Base-by-base conservation (phyloP, 2,329 filamentous ascomycete species). In the Drechslera avenae region DNA sequence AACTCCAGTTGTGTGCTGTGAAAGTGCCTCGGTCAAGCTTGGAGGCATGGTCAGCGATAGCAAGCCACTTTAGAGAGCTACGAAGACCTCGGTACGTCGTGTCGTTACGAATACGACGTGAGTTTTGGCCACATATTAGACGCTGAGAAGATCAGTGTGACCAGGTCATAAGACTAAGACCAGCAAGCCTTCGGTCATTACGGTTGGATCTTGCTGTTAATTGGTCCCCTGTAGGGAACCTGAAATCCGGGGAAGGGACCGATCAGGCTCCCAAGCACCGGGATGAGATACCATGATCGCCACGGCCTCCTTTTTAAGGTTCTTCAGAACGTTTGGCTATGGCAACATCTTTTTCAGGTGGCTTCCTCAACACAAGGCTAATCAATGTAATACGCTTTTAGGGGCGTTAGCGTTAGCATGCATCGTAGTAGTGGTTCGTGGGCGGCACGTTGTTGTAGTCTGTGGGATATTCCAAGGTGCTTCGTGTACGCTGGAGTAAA, bases 241-340 rank as follows among this genome's bases (percentile, higher is more conserved):
- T 19, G 37, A 9, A 41, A 33, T 33, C 39, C 31, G 32, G 42
- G 39, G 23, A 40, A 36, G 31, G n/a, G 28, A 39, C 23, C 47
- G 34, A 28, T 42, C 19, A n/a, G 39, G 39, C 33, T 54, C 34
- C 54, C 54, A 55, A 55, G 48, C 34, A 52, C 54, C 54, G 28
- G 54, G 54, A 46, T 47, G 37, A n/a, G 37, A 49, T 37, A 21
- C 31, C 13, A 53, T 40, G 48, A 55, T 57, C 48, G 44, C 36
- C 52, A 32, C 44, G n/a, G 12, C 26, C 1, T 9, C 12, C 10
- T 12, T 9, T 28, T 28, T 28, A 28, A 13, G 26, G 26, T 28
- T 28, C 9, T 43, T 16, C 42, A 37, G 30, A 32, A 23, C 10
- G 43, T 3, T 35, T 39, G 42, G 41, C 18, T 16, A 39, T 8